Percentiles rank a stretch among this genome's conserved stretches.
Conservation (phyloP, 1,139 yeast species). For the Arxiozyma slooffiae region DNA sequence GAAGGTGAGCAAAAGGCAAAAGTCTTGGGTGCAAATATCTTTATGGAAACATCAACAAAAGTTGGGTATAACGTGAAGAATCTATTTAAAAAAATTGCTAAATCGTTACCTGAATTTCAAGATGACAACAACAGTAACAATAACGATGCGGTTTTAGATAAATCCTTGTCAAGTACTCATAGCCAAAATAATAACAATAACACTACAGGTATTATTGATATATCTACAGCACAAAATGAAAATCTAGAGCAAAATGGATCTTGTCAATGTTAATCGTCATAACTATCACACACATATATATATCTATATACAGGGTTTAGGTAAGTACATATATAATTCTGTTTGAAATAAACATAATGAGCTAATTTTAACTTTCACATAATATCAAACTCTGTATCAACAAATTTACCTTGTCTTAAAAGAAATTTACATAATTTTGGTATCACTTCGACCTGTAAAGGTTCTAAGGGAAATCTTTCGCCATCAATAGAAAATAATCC, state of each 20-base stretch:
- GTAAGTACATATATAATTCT: not conserved
- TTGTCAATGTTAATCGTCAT: conserved; percentile 23
- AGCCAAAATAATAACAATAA: conserved; percentile 7
- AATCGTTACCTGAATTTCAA: conserved; percentile 79
- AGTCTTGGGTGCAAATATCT: conserved; percentile 64
- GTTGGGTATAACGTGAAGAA: conserved; percentile 89
- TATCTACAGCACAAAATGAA: conserved; percentile 20
- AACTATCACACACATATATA: not conserved
- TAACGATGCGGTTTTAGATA: conserved; percentile 32
- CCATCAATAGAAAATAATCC: conserved; percentile 82
- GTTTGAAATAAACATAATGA: not conserved
- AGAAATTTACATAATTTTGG: conserved; percentile 38
- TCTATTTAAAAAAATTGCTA: conserved; percentile 82
- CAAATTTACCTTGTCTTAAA: conserved; percentile 32
- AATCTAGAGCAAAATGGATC: conserved; percentile 23
- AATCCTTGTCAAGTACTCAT: conserved; percentile 8
- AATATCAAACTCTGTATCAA: conserved; percentile 30
- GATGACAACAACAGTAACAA: conserved; percentile 28
- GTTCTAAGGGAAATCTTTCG: conserved; percentile 66
- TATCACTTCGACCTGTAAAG: conserved; percentile 74
- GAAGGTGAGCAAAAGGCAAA: conserved; percentile 74
- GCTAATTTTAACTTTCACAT: conserved; percentile 16
- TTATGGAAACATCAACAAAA: conserved; percentile 89
- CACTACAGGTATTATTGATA: conserved; percentile 28
- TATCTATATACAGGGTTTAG: not conserved